Evolutionary conservation across 2,329 filamentous ascomycete genomes (phyloP).

Genomic region (Cladosporium austrohemisphaericum): DNA sequence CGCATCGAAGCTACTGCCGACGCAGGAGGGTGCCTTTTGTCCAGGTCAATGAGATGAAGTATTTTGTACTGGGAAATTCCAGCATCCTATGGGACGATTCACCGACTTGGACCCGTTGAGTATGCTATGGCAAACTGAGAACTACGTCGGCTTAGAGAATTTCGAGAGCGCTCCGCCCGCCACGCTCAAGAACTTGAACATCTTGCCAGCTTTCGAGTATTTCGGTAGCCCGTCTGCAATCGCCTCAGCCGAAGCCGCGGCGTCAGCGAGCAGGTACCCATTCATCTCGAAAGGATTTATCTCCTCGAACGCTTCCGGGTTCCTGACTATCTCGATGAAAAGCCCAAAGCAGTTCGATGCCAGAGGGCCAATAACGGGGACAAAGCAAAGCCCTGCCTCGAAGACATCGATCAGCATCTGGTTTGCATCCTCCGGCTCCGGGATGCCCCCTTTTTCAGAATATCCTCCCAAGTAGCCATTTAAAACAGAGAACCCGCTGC

Average conservation of each 20-base stretch:
- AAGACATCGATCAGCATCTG: background rate
- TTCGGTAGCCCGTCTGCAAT: slow-evolving; percentile 1
- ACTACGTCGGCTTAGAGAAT: too few relatives aligned
- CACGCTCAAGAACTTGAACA: background rate
- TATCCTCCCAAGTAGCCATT: too few relatives aligned
- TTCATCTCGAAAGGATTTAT: background rate
- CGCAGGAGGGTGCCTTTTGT: too few relatives aligned
- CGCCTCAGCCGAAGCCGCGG: background rate
- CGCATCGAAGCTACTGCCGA: too few relatives aligned
- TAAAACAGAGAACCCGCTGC: too few relatives aligned
- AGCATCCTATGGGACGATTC: too few relatives aligned
- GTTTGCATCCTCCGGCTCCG: background rate
- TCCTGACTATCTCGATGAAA: background rate
- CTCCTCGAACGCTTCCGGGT: background rate
- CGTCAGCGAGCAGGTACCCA: background rate
- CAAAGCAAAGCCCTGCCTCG: background rate
- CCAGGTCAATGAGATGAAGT: too few relatives aligned
- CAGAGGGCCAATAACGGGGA: background rate
- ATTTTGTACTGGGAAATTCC: too few relatives aligned
- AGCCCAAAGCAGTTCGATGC: background rate
- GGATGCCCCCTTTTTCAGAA: too few relatives aligned
- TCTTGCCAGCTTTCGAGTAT: background rate
- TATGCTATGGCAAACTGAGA: too few relatives aligned
- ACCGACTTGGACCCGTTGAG: too few relatives aligned
- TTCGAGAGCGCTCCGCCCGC: background rate